These are phyloP conservation scores for Quillaja saponaria DNA, from an alignment of 306 rosid genomes.

Conservation along the genomic window DNA sequence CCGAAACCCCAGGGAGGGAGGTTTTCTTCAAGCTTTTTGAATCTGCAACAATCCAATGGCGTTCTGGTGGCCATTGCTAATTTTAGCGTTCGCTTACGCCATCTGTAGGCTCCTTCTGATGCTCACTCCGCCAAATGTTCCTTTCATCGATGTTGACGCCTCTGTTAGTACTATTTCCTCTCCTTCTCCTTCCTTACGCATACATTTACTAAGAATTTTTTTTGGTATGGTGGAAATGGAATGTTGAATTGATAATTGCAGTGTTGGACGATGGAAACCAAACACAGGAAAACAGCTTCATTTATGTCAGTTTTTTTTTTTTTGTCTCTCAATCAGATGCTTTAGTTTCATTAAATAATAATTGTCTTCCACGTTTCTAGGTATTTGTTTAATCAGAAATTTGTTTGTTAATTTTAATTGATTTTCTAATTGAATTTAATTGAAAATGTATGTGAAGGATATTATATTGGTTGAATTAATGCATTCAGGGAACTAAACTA, in stretches of 20 bases:
- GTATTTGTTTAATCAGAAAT: neutral
- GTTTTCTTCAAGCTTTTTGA: constrained; percentile 18
- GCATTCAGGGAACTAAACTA: neutral
- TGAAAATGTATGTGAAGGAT: constrained; percentile 8
- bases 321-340: neutral
- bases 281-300: constrained; percentile 78
- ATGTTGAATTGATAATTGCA: constrained; percentile 41
- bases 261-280: constrained; percentile 83
- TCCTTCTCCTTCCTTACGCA: neutral
- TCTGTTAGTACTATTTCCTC: constrained; percentile 67
- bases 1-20: constrained; percentile 30
- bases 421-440: constrained; percentile 15
- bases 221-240: constrained; percentile 21
- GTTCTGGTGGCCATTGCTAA: constrained; percentile 86
- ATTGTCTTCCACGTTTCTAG: neutral
- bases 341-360: constrained; percentile 1
- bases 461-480: constrained; percentile 1
- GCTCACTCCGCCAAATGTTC: constrained; percentile 92
- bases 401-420: constrained; percentile 22
- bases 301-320: constrained; percentile 72
- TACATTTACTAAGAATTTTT: neutral
- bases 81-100: constrained; percentile 74
- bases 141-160: constrained; percentile 82
- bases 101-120: constrained; percentile 74
- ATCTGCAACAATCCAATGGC: constrained; percentile 48